Evolutionary conservation across 768 basidiomycete genomes (phyloP).

Genomic region (Russula sp.): DNA sequence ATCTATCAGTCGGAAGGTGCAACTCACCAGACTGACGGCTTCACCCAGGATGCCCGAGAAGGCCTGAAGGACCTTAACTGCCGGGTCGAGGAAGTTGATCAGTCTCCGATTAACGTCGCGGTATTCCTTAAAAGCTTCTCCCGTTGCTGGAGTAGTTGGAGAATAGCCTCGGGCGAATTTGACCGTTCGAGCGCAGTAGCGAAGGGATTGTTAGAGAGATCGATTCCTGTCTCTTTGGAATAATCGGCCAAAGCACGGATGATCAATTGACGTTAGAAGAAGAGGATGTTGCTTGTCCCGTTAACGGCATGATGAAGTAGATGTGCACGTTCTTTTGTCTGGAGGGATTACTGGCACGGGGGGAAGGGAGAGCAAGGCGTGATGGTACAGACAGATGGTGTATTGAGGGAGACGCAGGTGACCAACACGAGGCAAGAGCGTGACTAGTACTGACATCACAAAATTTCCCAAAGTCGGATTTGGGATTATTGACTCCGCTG

Average conservation of each 20-base stretch:
- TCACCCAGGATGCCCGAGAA: background rate
- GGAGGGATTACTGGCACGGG: too few relatives aligned
- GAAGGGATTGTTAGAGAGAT: background rate
- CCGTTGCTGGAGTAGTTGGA: background rate
- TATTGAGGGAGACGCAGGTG: too few relatives aligned
- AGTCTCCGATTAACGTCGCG: constrained; percentile 1
- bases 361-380: too few relatives aligned
- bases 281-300: too few relatives aligned
- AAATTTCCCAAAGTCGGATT: too few relatives aligned
- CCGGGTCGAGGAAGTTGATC: background rate
- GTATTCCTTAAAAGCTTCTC: constrained; percentile 6
- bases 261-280: background rate
- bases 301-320: background rate
- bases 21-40: background rate
- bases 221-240: background rate
- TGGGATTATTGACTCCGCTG: too few relatives aligned
- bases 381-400: too few relatives aligned
- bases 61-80: background rate
- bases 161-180: background rate
- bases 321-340: too few relatives aligned
- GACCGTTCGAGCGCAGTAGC: background rate
- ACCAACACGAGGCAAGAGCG: too few relatives aligned
- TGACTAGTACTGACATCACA: too few relatives aligned
- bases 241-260: background rate
- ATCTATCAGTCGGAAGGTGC: too few relatives aligned